A percentile compares a stretch with the other conserved stretches of the same genome.
phyloP scores from a whole-genome alignment of 176 grass and related monocot genomes.

The Raddia distichophylla region DNA sequence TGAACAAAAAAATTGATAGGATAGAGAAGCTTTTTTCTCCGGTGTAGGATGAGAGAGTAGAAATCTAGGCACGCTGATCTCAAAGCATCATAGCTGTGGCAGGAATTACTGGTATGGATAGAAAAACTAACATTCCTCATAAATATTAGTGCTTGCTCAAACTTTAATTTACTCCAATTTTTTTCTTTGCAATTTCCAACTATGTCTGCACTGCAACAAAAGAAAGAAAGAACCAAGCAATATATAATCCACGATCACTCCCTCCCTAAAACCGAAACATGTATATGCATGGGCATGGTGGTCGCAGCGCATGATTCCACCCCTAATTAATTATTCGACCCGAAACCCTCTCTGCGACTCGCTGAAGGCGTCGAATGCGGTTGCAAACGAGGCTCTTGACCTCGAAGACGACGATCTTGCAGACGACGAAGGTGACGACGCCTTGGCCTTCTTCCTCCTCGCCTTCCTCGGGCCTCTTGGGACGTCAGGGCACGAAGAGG shows the following conservation, averaged over 20 bases:
- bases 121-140: too few relatives aligned
- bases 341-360: conserved; percentile 51
- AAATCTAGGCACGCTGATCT: too few relatives aligned
- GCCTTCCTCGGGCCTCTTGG: conserved; percentile 60
- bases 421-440: conserved; percentile 55
- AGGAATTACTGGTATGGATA: too few relatives aligned
- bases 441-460: conserved; percentile 59
- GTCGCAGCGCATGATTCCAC: conserved; percentile 1
- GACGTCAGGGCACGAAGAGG: conserved; percentile 41
- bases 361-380: conserved; percentile 59
- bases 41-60: too few relatives aligned
- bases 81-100: too few relatives aligned
- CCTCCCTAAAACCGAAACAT: conserved; percentile 51
- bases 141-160: conserved; percentile 19
- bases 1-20: too few relatives aligned
- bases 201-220: conserved; percentile 30
- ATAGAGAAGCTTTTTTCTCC: too few relatives aligned
- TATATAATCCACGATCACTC: conserved; percentile 10
- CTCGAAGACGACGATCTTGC: conserved; percentile 77
- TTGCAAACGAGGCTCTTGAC: conserved; percentile 70
- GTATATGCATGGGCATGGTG: conserved; percentile 33
- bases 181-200: conserved; percentile 33
- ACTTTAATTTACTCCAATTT: conserved; percentile 27
- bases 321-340: conserved; percentile 46
- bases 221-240: conserved; percentile 44